These are phyloP conservation scores for Echites panduratus DNA, from an alignment of 257 asterid genomes.

Conservation along the genomic window DNA sequence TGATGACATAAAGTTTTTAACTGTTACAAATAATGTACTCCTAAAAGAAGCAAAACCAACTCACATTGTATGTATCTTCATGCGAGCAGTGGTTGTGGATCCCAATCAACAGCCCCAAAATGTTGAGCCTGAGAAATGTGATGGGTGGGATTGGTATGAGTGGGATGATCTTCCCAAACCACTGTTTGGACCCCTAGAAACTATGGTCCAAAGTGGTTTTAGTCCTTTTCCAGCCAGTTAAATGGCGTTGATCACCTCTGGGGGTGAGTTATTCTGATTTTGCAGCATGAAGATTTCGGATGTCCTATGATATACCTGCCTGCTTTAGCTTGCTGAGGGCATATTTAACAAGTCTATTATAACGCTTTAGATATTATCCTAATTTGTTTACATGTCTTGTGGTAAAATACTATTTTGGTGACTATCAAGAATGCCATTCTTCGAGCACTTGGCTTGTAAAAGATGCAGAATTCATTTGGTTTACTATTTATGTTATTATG, in stretches of 20 bases:
- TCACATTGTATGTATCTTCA: conserved; percentile 44
- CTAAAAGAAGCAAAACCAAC: conserved; percentile 33
- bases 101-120: conserved; percentile 38
- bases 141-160: conserved; percentile 80
- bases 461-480: background rate
- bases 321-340: background rate
- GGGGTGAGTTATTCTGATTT: background rate
- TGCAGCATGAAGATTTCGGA: background rate
- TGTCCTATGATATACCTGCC: background rate
- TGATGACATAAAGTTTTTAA: conserved; percentile 26
- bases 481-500: background rate
- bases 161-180: conserved; percentile 67
- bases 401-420: background rate
- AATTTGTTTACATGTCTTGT: background rate
- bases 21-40: conserved; percentile 48
- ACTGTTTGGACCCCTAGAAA: conserved; percentile 41
- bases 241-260: background rate
- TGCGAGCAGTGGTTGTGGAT: conserved; percentile 44
- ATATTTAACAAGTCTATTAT: background rate
- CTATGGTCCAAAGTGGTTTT: conserved; percentile 39
- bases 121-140: conserved; percentile 66
- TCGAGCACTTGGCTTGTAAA: conserved; percentile 2
- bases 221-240: conserved; percentile 32
- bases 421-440: background rate
- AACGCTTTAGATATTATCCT: background rate